phyloP scores from a whole-genome alignment of 495 filamentous ascomycete species.

The Penicillium verhagenii region DNA sequence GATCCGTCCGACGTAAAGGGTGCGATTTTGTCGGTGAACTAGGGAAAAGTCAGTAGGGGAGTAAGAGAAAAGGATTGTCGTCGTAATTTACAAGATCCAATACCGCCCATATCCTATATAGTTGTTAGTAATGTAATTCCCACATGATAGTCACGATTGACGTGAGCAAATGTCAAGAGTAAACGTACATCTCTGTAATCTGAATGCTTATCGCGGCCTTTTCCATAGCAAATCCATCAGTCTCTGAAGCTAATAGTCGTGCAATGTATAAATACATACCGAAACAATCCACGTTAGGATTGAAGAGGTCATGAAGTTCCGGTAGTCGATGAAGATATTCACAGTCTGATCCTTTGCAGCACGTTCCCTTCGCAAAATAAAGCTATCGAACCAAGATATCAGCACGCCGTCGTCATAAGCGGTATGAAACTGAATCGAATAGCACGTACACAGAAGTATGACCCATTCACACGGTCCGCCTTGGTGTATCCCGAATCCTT shows the following conservation, averaged over 20 bases:
- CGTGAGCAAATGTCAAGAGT: neutral
- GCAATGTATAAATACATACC: conserved; percentile 25
- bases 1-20: conserved; percentile 88
- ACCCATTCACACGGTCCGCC: conserved; percentile 75
- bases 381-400: conserved; percentile 35
- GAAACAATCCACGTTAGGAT: conserved; percentile 90
- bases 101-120: conserved; percentile 81
- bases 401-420: neutral
- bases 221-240: neutral
- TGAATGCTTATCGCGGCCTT: conserved; percentile 18
- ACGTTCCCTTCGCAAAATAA: conserved; percentile 82
- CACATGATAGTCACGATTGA: neutral
- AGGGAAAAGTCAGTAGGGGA: neutral
- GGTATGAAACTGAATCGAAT: neutral
- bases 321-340: conserved; percentile 91
- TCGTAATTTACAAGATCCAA: conserved; percentile 66
- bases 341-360: conserved; percentile 86
- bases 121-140: conserved; percentile 10
- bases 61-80: conserved; percentile 29
- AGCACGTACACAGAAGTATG: conserved; percentile 68
- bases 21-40: conserved; percentile 69
- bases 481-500: conserved; percentile 84
- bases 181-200: conserved; percentile 15
- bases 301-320: conserved; percentile 76
- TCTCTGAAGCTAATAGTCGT: neutral